Evolutionary conservation across 495 filamentous ascomycete genomes (phyloP).

Genomic region (Corynascus novoguineensis): DNA sequence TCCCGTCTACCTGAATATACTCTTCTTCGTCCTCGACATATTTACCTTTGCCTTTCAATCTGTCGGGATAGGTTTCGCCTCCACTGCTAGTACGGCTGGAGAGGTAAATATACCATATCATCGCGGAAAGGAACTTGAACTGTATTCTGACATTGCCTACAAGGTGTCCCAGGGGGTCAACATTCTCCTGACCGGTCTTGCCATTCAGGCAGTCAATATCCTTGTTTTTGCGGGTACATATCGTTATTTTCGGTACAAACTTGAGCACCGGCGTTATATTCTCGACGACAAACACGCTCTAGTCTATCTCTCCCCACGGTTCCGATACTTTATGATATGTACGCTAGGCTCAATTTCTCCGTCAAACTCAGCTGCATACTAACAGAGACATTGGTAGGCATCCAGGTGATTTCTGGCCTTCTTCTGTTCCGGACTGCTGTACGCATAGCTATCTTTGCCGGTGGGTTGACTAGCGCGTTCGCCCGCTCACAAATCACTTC

Average conservation of each 20-base stretch:
- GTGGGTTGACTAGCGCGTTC: constrained; percentile 22
- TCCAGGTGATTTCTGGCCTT: constrained; percentile 27
- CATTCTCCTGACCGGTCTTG: constrained; percentile 35
- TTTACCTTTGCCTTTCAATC: constrained; percentile 35
- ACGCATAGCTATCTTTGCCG: constrained; percentile 31
- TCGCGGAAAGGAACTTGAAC: background rate
- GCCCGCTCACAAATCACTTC: constrained; percentile 27
- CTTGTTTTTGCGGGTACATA: constrained; percentile 27
- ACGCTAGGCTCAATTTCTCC: constrained; percentile 3
- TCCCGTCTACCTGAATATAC: constrained; percentile 28
- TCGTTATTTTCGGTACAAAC: constrained; percentile 29
- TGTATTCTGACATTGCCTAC: constrained; percentile 13
- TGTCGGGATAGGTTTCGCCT: constrained; percentile 28
- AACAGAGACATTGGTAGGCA: constrained; percentile 10
- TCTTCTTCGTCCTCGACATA: constrained; percentile 30
- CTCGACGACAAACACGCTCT: constrained; percentile 29
- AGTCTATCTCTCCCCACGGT: constrained; percentile 33
- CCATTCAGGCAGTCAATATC: constrained; percentile 34
- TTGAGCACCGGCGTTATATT: constrained; percentile 29
- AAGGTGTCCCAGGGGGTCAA: constrained; percentile 30
- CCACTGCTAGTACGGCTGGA: background rate
- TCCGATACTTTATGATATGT: constrained; percentile 35
- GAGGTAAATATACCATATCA: constrained; percentile 19
- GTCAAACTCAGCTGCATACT: background rate
- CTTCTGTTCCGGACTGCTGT: constrained; percentile 34